Evolutionary conservation across 163 green algal species (phyloP).

Genomic region (Chloromonas sp.): DNA sequence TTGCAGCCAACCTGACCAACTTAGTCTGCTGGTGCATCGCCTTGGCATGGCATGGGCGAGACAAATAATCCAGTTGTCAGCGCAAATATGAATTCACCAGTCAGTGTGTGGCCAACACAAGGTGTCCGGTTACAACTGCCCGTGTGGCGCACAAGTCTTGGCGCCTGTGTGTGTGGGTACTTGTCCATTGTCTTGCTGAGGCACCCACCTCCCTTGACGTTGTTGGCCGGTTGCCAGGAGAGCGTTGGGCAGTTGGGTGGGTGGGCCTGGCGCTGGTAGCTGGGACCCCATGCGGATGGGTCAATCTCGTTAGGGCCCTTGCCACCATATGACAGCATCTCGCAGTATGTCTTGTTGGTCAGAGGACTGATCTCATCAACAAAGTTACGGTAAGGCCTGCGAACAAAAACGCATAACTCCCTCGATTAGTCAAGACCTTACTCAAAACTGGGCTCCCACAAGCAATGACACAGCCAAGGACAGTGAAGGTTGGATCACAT

Average conservation of each 20-base stretch:
- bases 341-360: slow-evolving; percentile 1
- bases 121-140: background rate
- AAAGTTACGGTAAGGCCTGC: slow-evolving; percentile 43
- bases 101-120: no score
- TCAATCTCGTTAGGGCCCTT: background rate
- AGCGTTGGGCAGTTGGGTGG: slow-evolving; percentile 14
- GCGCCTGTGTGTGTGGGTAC: no score
- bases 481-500: no score
- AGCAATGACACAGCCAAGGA: no score
- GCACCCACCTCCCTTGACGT: slow-evolving; percentile 1
- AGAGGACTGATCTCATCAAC: slow-evolving; percentile 14
- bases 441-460: no score
- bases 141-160: slow-evolving; percentile 6
- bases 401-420: no score
- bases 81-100: no score
- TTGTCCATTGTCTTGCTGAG: no score
- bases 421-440: no score
- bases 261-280: slow-evolving; percentile 14
- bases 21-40: background rate
- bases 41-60: background rate
- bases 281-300: background rate
- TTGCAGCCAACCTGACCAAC: no score
- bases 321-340: background rate
- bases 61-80: background rate
- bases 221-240: slow-evolving; percentile 16